Base-by-base conservation (phyloP, 192 early-diverging fungal species). In the Powellomyces hirtus region DNA sequence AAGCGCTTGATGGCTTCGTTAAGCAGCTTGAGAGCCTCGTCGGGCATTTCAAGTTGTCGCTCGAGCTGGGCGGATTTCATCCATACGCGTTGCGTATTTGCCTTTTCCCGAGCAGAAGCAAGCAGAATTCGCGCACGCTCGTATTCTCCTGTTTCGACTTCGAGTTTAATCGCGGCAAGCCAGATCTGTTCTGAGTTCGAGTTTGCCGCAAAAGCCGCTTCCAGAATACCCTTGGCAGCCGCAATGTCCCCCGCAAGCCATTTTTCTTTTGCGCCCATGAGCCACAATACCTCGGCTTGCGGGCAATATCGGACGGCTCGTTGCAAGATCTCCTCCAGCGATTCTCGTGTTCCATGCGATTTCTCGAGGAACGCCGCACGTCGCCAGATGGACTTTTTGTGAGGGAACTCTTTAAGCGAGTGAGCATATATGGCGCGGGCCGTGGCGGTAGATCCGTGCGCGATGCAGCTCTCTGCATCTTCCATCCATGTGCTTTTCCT, bases 201-300 rank as follows among this genome's bases (percentile, higher is more conserved):
- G 71, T 98, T 97, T 2, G 95, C 94, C 10, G 82, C 81, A 77
- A 94, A 95, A 4, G 96, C 96, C 55, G 86, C 84, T 36, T 87
- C 90, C 20, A 99, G 81, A 58, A 96, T 92, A 14, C 71, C 77
- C 30, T 94, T 89, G 11, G 96, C 97, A 26, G 86, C 91, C 4
- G 82, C 79, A 16, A 98, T 83, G 70, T 95, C 89, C 5, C 89
- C 88, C 13, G 84, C 81, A 18, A 88, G 58, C 96, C 96, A 97
- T 73, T 91, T 92, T 53, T 97, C 94, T 72, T 97, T 96, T 31
- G 97, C 97, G 0, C 85, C 90, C 91, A 97, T 97, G 31, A 99
- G 83, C 97, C 97, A 99, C 49, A 99, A 78, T 1, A 92, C 82
- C 74, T 99, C 94, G 20, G 89, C 90, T 38, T 93, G 90, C 44